Base-by-base conservation (phyloP, 345 rosid genomes). In the Trapa incisa region DNA sequence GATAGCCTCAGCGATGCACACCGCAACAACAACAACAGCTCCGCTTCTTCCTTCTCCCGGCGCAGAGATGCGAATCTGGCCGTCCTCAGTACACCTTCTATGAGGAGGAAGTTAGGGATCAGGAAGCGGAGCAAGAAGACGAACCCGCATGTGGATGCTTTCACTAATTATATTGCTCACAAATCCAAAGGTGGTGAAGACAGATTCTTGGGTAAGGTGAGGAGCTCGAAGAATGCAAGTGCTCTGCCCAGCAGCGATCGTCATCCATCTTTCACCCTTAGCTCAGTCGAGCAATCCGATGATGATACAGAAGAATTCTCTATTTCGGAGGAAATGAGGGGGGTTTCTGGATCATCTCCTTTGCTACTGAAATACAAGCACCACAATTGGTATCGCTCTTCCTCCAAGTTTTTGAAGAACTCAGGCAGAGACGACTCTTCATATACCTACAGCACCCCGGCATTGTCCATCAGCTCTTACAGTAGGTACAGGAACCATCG, bases 381-480 rank as follows among this genome's bases (percentile, higher is more conserved):
- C 16, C 84, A 81, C 83, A 81, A 84, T 69, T 81, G 87, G 86
- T 69, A 89, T 8, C 80, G 75, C 73, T 76, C 97, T 32, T 79
- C 92, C 0, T 74, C 90, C 70, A 85, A 75, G 50, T 73, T 89
- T 22, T 62, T 89, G 77, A 88, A 76, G 71, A 67, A 61, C 38
- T 73, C 75, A 67, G 72, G 79, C 61, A 86, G 83, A 72, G 97
- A 83, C 65, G 95, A 86, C 74, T 85, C 92, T 41, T 88, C 97
- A 33, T 88, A 83, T 73, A 78, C 85, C 67, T 83, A 84, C 66
- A 85, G 91, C 69, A 88, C 99, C 29, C 97, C 99, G 3, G 91
- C 96, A 62, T 77, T 94, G 62, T 94, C 97, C 0, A 75, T 92
- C 50, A 82, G 95, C 70, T 91, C 99, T n/a, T 91, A 77, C 64